phyloP scores from a whole-genome alignment of 192 early-diverging fungal genomes.

The Obelidium mucronatum region DNA sequence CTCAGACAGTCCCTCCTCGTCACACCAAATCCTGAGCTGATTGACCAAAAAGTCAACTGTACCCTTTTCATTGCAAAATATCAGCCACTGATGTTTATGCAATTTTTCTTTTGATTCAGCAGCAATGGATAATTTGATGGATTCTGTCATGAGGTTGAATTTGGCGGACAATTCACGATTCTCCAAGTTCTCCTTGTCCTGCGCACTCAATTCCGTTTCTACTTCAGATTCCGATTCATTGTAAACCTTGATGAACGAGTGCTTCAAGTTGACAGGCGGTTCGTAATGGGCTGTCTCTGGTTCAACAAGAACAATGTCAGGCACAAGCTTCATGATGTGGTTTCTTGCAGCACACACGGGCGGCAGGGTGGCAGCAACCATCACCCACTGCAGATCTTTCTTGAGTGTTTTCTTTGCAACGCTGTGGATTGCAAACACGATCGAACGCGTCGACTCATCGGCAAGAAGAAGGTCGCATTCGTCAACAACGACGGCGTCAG shows the following conservation, averaged over 20 bases:
- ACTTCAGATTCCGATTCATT: conserved; percentile 72
- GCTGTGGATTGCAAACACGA: conserved; percentile 63
- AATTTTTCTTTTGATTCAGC: too few relatives aligned
- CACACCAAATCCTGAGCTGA: conserved; percentile 4
- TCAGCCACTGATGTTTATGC: conserved; percentile 43
- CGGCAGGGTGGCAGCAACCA: conserved; percentile 47
- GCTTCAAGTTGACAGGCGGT: conserved; percentile 18
- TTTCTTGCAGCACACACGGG: conserved; percentile 11
- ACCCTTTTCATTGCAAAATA: conserved; percentile 84
- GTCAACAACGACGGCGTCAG: conserved; percentile 38
- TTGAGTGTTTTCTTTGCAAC: conserved; percentile 24
- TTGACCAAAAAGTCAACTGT: conserved; percentile 28
- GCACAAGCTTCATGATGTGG: conserved; percentile 31
- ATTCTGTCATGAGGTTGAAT: conserved; percentile 72
- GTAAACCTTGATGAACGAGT: conserved; percentile 39
- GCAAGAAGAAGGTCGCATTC: conserved; percentile 36
- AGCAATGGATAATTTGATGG: conserved; percentile 60
- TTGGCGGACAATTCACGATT: conserved; percentile 69
- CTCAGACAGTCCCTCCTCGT: background rate
- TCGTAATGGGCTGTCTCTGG: background rate
- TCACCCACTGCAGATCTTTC: conserved; percentile 38
- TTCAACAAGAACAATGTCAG: conserved; percentile 13
- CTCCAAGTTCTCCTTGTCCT: conserved; percentile 75
- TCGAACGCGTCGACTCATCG: conserved; percentile 61
- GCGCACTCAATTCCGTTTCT: conserved; percentile 67